phyloP scores from a whole-genome alignment of 495 filamentous ascomycete species.

The Astrothelium subdiscretum region DNA sequence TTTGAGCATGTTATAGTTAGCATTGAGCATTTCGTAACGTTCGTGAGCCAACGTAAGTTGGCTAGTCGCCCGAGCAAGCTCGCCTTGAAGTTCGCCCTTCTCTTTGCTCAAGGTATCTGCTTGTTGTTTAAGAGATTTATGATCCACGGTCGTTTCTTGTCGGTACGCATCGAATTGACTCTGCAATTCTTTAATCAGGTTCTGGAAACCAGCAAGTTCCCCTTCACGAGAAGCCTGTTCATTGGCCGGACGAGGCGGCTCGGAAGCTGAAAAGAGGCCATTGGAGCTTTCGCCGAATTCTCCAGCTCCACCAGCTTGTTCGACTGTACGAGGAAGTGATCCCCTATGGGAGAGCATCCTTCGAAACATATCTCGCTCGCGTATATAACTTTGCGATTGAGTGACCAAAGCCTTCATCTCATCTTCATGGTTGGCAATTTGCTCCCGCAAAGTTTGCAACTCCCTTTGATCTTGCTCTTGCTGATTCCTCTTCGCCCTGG shows the following conservation, averaged over 20 bases:
- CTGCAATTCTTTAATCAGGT: conserved; percentile 72
- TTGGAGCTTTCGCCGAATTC: conserved; percentile 52
- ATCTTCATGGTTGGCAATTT: conserved; percentile 49
- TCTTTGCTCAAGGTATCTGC: conserved; percentile 68
- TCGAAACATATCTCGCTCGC: conserved; percentile 93
- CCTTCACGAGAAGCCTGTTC: conserved; percentile 30
- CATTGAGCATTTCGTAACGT: conserved; percentile 81
- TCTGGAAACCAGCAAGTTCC: conserved; percentile 50
- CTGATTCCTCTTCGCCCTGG: conserved; percentile 53
- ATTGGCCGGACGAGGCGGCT: conserved; percentile 28
- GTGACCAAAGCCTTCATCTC: conserved; percentile 68
- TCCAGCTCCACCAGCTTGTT: conserved; percentile 38
- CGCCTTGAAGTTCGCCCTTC: conserved; percentile 68
- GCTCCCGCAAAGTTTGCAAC: conserved; percentile 53
- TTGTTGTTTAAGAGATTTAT: conserved; percentile 73
- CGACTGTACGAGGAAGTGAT: conserved; percentile 47
- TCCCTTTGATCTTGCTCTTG: conserved; percentile 63
- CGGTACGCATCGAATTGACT: conserved; percentile 82
- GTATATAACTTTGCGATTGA: conserved; percentile 80
- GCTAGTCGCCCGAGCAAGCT: conserved; percentile 63
- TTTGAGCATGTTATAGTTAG: conserved; percentile 70
- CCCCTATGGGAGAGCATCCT: conserved; percentile 74
- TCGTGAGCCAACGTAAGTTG: conserved; percentile 70
- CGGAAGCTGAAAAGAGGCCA: conserved; percentile 15
- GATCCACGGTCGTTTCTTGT: conserved; percentile 68